Percentiles rank a stretch among this genome's conserved stretches.
phyloP scores from a whole-genome alignment of 331 rosid species.

The Pyracantha coccinea region DNA sequence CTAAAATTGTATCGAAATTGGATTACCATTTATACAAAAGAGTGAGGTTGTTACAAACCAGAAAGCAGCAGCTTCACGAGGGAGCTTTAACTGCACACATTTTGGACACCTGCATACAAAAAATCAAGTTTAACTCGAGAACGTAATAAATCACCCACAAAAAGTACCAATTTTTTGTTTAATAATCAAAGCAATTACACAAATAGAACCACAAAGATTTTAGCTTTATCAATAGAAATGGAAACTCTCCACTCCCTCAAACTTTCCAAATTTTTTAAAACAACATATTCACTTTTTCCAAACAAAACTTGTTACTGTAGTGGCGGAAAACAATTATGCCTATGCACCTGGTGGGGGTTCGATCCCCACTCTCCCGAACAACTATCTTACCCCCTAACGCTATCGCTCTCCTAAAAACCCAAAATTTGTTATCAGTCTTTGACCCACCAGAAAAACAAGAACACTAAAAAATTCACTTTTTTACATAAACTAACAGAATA shows the following conservation, averaged over 20 bases:
- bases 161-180: not conserved
- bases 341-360: too few relatives aligned
- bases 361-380: too few relatives aligned
- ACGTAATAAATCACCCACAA: not conserved
- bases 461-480: not conserved
- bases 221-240: not conserved
- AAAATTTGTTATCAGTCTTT: not conserved
- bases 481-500: not conserved
- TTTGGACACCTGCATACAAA: slow-evolving; percentile 69
- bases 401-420: too few relatives aligned
- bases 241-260: not conserved
- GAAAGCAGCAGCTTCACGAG: slow-evolving; percentile 86
- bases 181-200: not conserved
- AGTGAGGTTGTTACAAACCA: slow-evolving; percentile 49
- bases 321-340: too few relatives aligned
- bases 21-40: not conserved
- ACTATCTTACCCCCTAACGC: too few relatives aligned
- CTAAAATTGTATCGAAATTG: not conserved
- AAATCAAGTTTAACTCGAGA: not conserved
- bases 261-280: not conserved
- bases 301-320: not conserved
- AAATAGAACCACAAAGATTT: not conserved
- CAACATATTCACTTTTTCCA: not conserved
- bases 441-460: not conserved
- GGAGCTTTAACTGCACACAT: slow-evolving; percentile 82